Evolutionary conservation across 495 filamentous ascomycete genomes (phyloP), one percentile per base, ranked within the genome.

Genomic region (Talaromyces borbonicus): DNA sequence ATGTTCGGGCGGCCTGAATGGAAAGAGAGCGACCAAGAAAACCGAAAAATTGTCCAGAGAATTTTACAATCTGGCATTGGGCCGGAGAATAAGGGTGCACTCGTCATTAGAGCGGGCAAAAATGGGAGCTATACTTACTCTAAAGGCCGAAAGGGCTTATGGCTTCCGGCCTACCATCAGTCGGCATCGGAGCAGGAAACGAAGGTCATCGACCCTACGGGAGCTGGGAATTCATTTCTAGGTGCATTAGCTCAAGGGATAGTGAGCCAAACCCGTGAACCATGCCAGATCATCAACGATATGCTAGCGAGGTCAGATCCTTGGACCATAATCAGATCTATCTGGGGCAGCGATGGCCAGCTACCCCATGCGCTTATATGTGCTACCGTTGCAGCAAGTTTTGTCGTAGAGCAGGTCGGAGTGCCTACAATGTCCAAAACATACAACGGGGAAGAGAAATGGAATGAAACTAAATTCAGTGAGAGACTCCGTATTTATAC

Each of bases 141-240:
- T 44, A 55, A 52, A 42, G 32, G 50, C 11, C 60, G 59, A 43
- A 56, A 54, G 49, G 47, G 47, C 15, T 50, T 67, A 22, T 61
- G 61, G 72, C 57, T 81, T 31, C 77, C 78, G n/a, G 77, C 79
- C 9, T 79, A 77, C 57, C 74, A 81, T 51, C 61, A 67, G 45
- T 61, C 66, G 38, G 52, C 43, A 15, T 19, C 25, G 12, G 43
- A 54, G 4, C 54, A 57, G 4, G 59, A 39, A 39, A 37, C 63
- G 47, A 73, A 71, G 42, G 87, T 97, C 6, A 66, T 93, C 12
- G 92, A 98, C 61, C 90, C 90, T 0, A 98, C 92, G 0, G 92
- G 92, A n/a, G 92, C 90, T 16, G 92, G 92, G 0, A 98, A 98
- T 60, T 81, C 83, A 0, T 98, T 95, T 56, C 71, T 97, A 0